Evolutionary conservation across 441 rosid genomes (phyloP).

Genomic region (Adansonia grandidieri): DNA sequence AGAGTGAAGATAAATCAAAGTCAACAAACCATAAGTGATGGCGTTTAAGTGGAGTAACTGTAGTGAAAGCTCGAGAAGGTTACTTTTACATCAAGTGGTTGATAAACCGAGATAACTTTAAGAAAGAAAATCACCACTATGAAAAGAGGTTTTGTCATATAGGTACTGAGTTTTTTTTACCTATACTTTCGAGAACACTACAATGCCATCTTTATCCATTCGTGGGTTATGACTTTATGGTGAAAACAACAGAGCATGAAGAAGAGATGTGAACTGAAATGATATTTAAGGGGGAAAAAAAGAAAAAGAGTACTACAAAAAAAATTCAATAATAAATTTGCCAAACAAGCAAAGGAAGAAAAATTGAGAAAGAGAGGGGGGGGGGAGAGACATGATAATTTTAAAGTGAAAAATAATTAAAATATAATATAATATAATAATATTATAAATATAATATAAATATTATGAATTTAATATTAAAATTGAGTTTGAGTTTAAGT

Average conservation of each 20-base stretch:
- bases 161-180: not conserved
- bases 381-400: not conserved
- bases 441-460: too few species aligned
- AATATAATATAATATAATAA: too few species aligned
- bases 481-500: too few species aligned
- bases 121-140: not conserved
- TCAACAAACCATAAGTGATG: not conserved
- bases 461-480: too few species aligned
- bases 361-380: not conserved
- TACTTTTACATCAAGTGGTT: conserved; percentile 17
- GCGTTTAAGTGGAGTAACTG: not conserved
- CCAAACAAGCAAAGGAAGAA: conserved; percentile 39
- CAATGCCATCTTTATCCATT: conserved; percentile 37
- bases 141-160: not conserved
- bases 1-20: not conserved
- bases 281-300: too few species aligned
- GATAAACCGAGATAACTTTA: not conserved
- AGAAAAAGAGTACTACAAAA: not conserved
- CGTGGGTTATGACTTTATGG: conserved; percentile 3
- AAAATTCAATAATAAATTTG: conserved; percentile 34
- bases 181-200: not conserved
- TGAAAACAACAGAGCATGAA: conserved; percentile 30
- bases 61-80: not conserved
- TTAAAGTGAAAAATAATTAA: too few species aligned
- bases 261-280: too few species aligned